Conservation (phyloP, 2,329 filamentous ascomycete species). For the Fusarium sp. region DNA sequence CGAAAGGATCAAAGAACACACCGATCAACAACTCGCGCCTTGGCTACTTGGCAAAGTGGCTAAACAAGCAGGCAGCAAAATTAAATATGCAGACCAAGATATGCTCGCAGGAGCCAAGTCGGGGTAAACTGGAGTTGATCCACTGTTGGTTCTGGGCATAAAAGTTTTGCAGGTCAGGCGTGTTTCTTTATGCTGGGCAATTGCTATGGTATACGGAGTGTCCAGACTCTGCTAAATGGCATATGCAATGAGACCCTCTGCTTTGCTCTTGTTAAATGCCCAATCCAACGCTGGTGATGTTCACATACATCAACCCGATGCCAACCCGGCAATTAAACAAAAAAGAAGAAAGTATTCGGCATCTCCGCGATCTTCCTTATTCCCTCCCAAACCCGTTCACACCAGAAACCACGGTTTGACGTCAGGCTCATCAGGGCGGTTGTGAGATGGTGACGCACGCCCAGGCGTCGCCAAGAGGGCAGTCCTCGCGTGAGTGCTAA, state of each 20-base stretch:
- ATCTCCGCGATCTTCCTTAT: neutral
- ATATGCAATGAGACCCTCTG: neutral
- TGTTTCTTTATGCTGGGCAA: neutral
- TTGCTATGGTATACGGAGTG: too few relatives aligned
- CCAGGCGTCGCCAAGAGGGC: slow-evolving; percentile 14
- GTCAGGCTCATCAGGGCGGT: slow-evolving; percentile 24
- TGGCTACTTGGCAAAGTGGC: slow-evolving; percentile 10
- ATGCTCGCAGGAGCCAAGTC: neutral
- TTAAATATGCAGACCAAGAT: slow-evolving; percentile 22
- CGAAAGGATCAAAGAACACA: neutral
- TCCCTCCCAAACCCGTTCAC: slow-evolving; percentile 4
- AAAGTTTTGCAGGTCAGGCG: neutral
- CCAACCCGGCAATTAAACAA: neutral
- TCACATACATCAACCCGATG: neutral
- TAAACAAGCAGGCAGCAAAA: slow-evolving; percentile 31
- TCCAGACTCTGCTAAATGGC: too few relatives aligned
- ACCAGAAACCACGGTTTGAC: slow-evolving; percentile 17
- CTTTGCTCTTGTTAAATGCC: neutral
- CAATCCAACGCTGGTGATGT: neutral
- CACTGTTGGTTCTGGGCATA: neutral
- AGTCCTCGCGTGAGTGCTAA: slow-evolving; percentile 18
- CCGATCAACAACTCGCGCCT: neutral
- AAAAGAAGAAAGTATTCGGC: neutral
- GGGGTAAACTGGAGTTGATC: slow-evolving; percentile 16
- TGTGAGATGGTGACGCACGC: slow-evolving; percentile 34